A percentile compares a stretch with the other conserved stretches of the same genome.
These are phyloP conservation scores for Triticum turgidum DNA, from an alignment of 176 grass and related monocot genomes.

Conservation along the genomic window DNA sequence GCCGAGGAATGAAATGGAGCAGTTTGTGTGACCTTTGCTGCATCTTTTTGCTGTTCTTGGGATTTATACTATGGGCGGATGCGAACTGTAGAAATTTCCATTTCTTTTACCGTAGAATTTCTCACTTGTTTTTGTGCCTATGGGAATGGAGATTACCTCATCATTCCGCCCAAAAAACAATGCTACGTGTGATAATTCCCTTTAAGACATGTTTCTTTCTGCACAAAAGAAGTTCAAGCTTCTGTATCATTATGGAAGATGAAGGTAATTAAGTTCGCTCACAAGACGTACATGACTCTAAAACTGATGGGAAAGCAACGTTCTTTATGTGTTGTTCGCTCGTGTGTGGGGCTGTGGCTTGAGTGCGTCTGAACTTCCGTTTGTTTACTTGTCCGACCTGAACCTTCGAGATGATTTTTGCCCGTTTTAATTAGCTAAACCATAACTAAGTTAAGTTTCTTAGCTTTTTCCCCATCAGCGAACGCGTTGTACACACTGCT, in stretches of 20 bases:
- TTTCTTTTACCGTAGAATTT: not conserved
- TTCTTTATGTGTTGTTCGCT: too few species aligned
- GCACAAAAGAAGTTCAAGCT: not conserved
- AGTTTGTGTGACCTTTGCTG: not conserved
- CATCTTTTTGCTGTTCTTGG: not conserved
- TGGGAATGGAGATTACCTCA: not conserved
- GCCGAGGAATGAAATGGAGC: not conserved
- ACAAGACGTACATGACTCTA: constrained; percentile 22
- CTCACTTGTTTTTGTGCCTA: not conserved
- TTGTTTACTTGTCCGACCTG: not conserved
- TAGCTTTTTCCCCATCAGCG: not conserved
- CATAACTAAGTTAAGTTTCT: not conserved
- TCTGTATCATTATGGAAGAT: not conserved
- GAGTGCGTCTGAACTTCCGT: not conserved
- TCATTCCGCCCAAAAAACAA: too few species aligned
- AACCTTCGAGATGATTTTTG: constrained; percentile 34
- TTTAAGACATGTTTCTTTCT: too few species aligned
- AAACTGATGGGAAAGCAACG: not conserved
- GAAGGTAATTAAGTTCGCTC: not conserved
- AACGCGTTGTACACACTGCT: not conserved
- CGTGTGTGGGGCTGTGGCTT: not conserved
- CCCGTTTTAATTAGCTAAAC: not conserved
- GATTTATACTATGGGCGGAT: not conserved
- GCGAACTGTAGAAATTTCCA: not conserved
- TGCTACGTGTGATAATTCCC: too few species aligned